Conservation (phyloP, 257 asterid genomes). For the Salvia rosmarinus region DNA sequence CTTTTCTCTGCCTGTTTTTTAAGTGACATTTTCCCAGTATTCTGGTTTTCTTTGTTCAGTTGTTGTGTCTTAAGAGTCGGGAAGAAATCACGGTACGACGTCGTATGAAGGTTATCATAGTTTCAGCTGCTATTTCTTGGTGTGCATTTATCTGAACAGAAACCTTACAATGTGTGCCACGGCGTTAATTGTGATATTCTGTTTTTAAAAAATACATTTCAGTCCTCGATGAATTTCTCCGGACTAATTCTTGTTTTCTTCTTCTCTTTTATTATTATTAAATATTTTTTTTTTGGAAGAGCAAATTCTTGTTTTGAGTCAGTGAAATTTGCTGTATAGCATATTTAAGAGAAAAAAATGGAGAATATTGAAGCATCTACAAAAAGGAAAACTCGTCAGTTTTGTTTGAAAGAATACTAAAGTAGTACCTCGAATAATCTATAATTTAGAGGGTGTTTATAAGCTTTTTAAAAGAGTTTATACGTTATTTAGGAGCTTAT, state of each 20-base stretch:
- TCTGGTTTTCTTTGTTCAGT: background rate
- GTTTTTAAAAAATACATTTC: background rate
- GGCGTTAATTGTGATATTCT: background rate
- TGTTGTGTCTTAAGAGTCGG: background rate
- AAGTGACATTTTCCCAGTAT: background rate
- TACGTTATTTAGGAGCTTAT: too few species aligned
- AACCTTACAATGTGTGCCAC: conserved; percentile 20
- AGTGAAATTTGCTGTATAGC: background rate
- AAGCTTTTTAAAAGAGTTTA: too few species aligned
- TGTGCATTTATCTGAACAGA: conserved; percentile 30
- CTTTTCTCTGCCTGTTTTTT: background rate
- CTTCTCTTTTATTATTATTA: too few species aligned
- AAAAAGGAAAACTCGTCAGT: too few species aligned
- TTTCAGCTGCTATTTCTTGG: conserved; percentile 22
- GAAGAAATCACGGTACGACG: background rate
- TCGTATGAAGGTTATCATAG: background rate
- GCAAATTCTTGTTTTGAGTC: background rate
- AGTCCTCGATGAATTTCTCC: too few species aligned
- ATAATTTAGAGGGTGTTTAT: too few species aligned
- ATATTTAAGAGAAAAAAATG: background rate
- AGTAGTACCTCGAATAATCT: too few species aligned
- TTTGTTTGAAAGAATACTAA: too few species aligned
- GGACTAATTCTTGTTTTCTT: too few species aligned
- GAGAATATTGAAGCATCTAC: too few species aligned
- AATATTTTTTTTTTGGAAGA: too few species aligned